Conservation (phyloP, 2,329 filamentous ascomycete genomes). For the Fusarium tricinctum region DNA sequence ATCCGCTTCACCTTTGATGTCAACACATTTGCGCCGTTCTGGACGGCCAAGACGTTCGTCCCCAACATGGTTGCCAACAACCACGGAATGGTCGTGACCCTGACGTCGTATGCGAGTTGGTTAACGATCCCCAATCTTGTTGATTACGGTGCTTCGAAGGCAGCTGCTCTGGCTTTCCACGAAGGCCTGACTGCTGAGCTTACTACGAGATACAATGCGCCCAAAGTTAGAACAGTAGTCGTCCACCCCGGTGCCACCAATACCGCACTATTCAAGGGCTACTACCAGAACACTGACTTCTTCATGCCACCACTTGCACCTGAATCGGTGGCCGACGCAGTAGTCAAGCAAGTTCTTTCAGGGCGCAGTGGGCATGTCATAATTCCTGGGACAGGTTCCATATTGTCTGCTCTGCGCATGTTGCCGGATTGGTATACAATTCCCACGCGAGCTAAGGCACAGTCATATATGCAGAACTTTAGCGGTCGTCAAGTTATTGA, state of each 20-base stretch:
- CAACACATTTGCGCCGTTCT: conserved; percentile 77
- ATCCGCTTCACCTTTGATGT: conserved; percentile 78
- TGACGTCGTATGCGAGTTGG: conserved; percentile 75
- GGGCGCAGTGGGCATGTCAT: conserved; percentile 64
- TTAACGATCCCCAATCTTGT: conserved; percentile 72
- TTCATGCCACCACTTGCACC: conserved; percentile 55
- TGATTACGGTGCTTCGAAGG: conserved; percentile 77
- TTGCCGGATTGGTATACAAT: conserved; percentile 76
- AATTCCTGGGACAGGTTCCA: conserved; percentile 58
- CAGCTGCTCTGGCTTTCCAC: conserved; percentile 76
- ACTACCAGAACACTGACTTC: conserved; percentile 67
- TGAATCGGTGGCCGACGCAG: conserved; percentile 61
- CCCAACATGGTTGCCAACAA: conserved; percentile 73
- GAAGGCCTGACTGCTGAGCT: conserved; percentile 74
- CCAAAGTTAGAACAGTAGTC: conserved; percentile 74
- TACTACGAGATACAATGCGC: conserved; percentile 71
- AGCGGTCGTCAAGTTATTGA: conserved; percentile 63
- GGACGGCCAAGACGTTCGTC: conserved; percentile 75
- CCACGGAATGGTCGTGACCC: conserved; percentile 80
- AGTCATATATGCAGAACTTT: conserved; percentile 61
- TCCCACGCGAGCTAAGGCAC: conserved; percentile 60
- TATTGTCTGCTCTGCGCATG: conserved; percentile 61
- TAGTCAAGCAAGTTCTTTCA: conserved; percentile 64
- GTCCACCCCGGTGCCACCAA: conserved; percentile 67
- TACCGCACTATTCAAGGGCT: conserved; percentile 57